These are phyloP conservation scores for Mortierella alpina DNA, from an alignment of 192 early-diverging fungal species.

Conservation along the genomic window DNA sequence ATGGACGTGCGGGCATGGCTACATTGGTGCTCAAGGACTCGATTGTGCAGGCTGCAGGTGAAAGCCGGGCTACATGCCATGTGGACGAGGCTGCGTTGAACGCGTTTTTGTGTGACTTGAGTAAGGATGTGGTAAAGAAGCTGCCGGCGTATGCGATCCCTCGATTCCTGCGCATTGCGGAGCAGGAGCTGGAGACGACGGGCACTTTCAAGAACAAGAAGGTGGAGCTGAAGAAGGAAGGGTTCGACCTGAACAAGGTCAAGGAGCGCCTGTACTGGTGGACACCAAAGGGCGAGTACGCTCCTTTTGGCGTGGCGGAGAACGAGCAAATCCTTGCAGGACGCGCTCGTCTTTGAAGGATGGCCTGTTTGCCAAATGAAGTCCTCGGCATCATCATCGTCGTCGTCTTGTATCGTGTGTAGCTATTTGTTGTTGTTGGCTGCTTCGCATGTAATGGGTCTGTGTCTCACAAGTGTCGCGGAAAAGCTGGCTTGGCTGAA, in stretches of 20 bases:
- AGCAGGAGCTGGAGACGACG: conserved; percentile 47
- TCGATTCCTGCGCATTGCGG: conserved; percentile 67
- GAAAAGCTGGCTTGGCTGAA: too few species aligned
- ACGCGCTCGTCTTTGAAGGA: conserved; percentile 28
- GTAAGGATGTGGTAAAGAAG: conserved; percentile 32
- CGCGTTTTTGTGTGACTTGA: conserved; percentile 48
- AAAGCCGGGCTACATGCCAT: background rate
- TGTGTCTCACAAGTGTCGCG: background rate
- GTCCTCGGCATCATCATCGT: too few species aligned
- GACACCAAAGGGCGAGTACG: conserved; percentile 32
- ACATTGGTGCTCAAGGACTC: conserved; percentile 62
- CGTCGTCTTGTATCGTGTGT: background rate
- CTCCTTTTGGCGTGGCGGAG: conserved; percentile 22
- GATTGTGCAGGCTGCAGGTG: conserved; percentile 31
- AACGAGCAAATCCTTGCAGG: conserved; percentile 24
- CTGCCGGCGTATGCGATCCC: conserved; percentile 76
- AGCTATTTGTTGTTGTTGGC: background rate
- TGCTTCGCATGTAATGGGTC: background rate
- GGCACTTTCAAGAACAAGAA: conserved; percentile 51
- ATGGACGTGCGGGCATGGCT: conserved; percentile 79
- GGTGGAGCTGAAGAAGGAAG: conserved; percentile 42
- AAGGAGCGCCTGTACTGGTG: conserved; percentile 52
- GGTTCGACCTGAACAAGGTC: conserved; percentile 29
- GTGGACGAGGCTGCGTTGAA: conserved; percentile 36
- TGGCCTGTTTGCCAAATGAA: background rate